Conservation (phyloP, 768 basidiomycete genomes). For the Tylopilus vinaceipallidus region DNA sequence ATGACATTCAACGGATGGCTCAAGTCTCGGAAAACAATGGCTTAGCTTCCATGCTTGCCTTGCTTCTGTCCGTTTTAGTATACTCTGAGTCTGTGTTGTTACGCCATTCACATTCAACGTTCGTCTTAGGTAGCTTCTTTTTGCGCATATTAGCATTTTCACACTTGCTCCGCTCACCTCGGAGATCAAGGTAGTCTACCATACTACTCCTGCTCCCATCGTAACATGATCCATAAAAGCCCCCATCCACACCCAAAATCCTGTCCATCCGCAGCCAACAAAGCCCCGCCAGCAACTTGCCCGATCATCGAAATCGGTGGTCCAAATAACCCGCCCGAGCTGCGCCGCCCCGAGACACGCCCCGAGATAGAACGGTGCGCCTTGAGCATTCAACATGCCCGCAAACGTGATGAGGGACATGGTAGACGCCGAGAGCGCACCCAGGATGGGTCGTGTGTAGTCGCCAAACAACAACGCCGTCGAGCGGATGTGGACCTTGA, state of each 20-base stretch:
- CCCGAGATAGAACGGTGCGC: constrained; percentile 77
- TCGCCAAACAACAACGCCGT: constrained; percentile 90
- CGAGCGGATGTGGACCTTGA: constrained; percentile 84
- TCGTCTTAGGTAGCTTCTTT: no score
- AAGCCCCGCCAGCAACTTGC: constrained; percentile 91
- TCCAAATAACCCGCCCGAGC: constrained; percentile 70
- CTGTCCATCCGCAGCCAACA: constrained; percentile 81
- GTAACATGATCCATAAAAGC: constrained; percentile 64
- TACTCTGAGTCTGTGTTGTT: no score
- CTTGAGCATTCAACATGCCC: constrained; percentile 77
- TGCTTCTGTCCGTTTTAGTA: no score
- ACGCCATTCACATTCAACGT: no score
- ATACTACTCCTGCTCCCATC: constrained; percentile 13
- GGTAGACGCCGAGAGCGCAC: constrained; percentile 68
- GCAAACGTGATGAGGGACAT: constrained; percentile 74
- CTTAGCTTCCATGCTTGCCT: background rate
- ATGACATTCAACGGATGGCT: constrained; percentile 85
- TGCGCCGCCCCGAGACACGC: constrained; percentile 72
- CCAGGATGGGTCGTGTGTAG: constrained; percentile 71
- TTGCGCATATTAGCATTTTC: no score
- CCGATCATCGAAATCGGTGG: constrained; percentile 73
- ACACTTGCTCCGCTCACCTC: no score
- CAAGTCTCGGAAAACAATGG: constrained; percentile 41
- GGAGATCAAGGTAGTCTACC: background rate
- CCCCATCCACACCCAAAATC: constrained; percentile 86